These are phyloP conservation scores for Macrophomina phaseolina DNA, from an alignment of 2,329 filamentous ascomycete genomes.

Conservation along the genomic window DNA sequence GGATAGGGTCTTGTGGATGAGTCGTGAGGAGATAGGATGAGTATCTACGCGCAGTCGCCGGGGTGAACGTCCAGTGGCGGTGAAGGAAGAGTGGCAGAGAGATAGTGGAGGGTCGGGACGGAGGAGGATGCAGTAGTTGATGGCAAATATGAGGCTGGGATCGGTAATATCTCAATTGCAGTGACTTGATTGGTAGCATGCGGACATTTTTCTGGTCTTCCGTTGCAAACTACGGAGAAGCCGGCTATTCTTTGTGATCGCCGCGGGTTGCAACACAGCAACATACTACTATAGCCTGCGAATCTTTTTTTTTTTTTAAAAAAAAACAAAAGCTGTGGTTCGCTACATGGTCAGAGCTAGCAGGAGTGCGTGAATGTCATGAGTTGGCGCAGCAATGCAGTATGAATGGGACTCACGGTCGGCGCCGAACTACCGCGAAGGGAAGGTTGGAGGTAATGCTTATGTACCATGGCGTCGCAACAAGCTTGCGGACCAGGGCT, in stretches of 20 bases:
- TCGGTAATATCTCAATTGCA: background rate
- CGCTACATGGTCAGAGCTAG: no score
- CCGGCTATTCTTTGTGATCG: no score
- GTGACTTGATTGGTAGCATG: background rate
- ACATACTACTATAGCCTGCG: no score
- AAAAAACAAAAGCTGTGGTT: no score
- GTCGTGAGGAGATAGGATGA: background rate
- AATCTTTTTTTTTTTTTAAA: no score
- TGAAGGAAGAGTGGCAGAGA: background rate
- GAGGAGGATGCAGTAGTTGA: background rate
- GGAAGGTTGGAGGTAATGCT: background rate
- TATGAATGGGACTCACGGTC: background rate
- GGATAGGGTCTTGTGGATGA: background rate
- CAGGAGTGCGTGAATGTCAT: no score
- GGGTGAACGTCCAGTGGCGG: background rate
- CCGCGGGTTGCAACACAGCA: no score
- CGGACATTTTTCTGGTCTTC: background rate
- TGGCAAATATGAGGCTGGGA: background rate
- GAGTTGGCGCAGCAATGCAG: background rate
- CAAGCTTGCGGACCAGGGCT: background rate
- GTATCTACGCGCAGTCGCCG: background rate
- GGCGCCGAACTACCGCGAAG: background rate
- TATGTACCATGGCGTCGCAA: background rate
- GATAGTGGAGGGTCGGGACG: no score
- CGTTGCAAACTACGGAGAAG: no score